Conservation (phyloP, 371 early-diverging fungal species). For the Mortierella sp. region DNA sequence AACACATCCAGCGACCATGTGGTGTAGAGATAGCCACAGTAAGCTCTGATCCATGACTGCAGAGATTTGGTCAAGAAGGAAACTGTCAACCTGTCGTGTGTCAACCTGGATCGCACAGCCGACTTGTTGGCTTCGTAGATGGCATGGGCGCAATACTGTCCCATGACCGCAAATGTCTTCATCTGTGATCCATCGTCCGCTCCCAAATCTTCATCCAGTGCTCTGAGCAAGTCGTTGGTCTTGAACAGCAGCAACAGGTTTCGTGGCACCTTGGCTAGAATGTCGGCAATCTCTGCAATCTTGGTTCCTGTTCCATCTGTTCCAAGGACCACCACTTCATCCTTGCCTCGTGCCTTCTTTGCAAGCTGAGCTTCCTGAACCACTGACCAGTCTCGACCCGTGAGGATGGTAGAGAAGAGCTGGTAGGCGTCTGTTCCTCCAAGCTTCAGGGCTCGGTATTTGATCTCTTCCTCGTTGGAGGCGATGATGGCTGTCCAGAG, state of each 20-base stretch:
- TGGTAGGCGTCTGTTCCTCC: slow-evolving; percentile 83
- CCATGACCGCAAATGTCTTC: slow-evolving; percentile 66
- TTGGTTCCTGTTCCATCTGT: slow-evolving; percentile 59
- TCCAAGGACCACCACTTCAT: slow-evolving; percentile 59
- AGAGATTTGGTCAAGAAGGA: slow-evolving; percentile 18
- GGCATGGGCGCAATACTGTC: slow-evolving; percentile 63
- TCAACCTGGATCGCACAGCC: slow-evolving; percentile 7
- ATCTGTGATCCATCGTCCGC: slow-evolving; percentile 53
- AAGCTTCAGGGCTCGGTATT: slow-evolving; percentile 63
- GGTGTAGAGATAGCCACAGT: slow-evolving; percentile 30
- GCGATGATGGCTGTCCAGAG: slow-evolving; percentile 87
- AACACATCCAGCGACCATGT: slow-evolving; percentile 35
- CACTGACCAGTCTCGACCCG: slow-evolving; percentile 86
- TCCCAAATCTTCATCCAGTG: slow-evolving; percentile 61
- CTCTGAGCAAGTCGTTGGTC: slow-evolving; percentile 88
- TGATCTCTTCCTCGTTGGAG: slow-evolving; percentile 79
- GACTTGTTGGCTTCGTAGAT: slow-evolving; percentile 53
- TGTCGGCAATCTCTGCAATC: slow-evolving; percentile 77
- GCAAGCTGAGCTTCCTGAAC: slow-evolving; percentile 61
- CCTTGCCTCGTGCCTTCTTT: slow-evolving; percentile 59
- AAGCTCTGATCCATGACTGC: slow-evolving; percentile 28
- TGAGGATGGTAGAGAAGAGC: slow-evolving; percentile 87
- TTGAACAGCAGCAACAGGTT: slow-evolving; percentile 87
- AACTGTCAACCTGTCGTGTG: slow-evolving; percentile 1
- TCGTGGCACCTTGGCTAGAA: slow-evolving; percentile 82